phyloP scores from a whole-genome alignment of 2,329 filamentous ascomycete genomes.

The Arthrobotrys sphaeroides region DNA sequence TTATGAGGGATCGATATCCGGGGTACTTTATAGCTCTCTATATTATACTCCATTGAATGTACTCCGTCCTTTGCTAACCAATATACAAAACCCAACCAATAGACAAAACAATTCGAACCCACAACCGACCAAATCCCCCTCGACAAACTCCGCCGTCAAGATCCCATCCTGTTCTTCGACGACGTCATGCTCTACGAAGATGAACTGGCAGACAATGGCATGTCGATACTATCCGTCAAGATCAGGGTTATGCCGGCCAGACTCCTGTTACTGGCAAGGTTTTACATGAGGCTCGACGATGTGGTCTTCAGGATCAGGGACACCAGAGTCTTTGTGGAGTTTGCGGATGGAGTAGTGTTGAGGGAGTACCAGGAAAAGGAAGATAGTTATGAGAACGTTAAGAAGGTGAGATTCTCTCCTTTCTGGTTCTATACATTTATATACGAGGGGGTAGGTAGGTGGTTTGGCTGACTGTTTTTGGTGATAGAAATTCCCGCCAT shows the following conservation, averaged over 20 bases:
- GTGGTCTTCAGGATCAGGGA: conserved; percentile 88
- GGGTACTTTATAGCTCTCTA: conserved; percentile 57
- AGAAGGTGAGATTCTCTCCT: conserved; percentile 67
- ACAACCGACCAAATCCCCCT: conserved; percentile 73
- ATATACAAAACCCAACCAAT: neutral
- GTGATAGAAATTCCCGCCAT: conserved; percentile 65
- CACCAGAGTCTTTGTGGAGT: conserved; percentile 91
- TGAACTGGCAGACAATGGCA: conserved; percentile 96
- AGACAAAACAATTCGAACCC: conserved; percentile 55
- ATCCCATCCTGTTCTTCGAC: conserved; percentile 96
- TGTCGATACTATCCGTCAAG: conserved; percentile 89
- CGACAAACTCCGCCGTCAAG: conserved; percentile 83
- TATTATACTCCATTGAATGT: neutral
- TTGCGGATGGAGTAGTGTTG: conserved; percentile 78
- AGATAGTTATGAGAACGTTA: conserved; percentile 78
- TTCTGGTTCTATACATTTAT: neutral
- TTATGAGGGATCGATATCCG: conserved; percentile 76
- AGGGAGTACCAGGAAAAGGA: conserved; percentile 92
- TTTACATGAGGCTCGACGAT: conserved; percentile 93
- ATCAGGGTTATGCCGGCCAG: conserved; percentile 89
- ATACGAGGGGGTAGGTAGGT: conserved; percentile 19
- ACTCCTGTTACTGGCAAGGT: conserved; percentile 81
- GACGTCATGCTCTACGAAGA: conserved; percentile 97
- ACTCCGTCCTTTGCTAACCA: neutral
- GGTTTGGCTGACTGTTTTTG: conserved; percentile 8